phyloP scores from a whole-genome alignment of 495 filamentous ascomycete species.

The Talaromyces trachyspermus region DNA sequence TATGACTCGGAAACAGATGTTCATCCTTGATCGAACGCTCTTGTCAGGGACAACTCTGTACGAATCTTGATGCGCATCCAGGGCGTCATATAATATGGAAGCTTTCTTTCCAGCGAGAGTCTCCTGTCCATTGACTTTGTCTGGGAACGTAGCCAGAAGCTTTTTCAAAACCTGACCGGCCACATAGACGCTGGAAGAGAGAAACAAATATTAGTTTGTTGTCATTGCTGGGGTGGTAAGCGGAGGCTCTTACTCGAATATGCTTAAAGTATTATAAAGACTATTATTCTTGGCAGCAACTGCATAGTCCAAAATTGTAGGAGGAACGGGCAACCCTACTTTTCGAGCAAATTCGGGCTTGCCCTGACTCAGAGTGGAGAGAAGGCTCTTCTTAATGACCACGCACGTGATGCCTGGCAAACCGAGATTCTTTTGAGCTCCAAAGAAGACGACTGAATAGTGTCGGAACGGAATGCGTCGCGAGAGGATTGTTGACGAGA shows the following conservation, averaged over 20 bases:
- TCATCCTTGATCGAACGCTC: constrained; percentile 74
- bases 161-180: constrained; percentile 74
- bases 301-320: constrained; percentile 72
- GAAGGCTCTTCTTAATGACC: constrained; percentile 68
- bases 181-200: constrained; percentile 58
- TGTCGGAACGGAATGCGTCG: constrained; percentile 42
- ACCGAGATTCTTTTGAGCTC: constrained; percentile 85
- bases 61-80: constrained; percentile 62
- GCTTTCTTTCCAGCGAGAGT: constrained; percentile 65
- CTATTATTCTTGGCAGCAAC: constrained; percentile 80
- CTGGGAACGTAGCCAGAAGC: constrained; percentile 50
- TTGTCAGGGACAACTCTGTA: constrained; percentile 71
- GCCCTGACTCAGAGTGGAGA: constrained; percentile 56
- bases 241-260: constrained; percentile 59
- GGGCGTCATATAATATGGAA: constrained; percentile 58
- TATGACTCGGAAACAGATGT: constrained; percentile 77
- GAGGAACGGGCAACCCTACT: constrained; percentile 69
- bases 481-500: constrained; percentile 73
- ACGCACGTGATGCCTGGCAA: constrained; percentile 77
- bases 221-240: not conserved
- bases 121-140: constrained; percentile 66
- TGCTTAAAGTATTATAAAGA: constrained; percentile 90
- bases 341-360: constrained; percentile 58
- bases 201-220: constrained; percentile 1
- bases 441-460: constrained; percentile 23